Evolutionary conservation across 192 early-diverging fungal genomes (phyloP), one percentile per base, ranked within the genome.

Genomic region (Linnemannia exigua): DNA sequence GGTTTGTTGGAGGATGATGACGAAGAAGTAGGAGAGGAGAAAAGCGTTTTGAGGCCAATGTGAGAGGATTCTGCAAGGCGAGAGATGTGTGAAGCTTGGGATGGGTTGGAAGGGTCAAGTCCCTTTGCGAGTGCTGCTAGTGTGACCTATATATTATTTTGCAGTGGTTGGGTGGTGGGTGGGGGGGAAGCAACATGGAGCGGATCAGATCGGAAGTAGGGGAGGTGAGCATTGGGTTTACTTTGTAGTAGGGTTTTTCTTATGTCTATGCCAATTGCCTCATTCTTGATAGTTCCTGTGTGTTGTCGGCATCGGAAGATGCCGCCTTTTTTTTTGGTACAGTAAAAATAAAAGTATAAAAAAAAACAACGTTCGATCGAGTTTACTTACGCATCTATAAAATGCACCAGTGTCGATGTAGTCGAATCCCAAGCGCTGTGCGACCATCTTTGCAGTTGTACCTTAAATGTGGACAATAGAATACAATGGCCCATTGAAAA

Each of bases 391-490:
- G 51, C 87, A 89, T 67, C 88, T 77, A 85, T 92, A 95, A 74
- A 95, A 93, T 20, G 93, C 92, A 9, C 96, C 96, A 5, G 93
- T 92, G 80, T 97, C 96, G 72, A 96, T 94, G 78, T 97, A 96
- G 9, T 91, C 88, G 48, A 95, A 95, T 6, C 91, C 91, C 4
- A 96, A 89, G 58, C 83, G 82, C 28, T 88, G 89, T 5, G 95
- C 95, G 2, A 95, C 89, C n/a, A 90, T 85, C 77, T 92, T 91
- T 7, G 95, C 95, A 25, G 95, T 96, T 47, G 91, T 91, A 61
- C 92, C 92, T 92, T 71, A 52, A 70, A 68, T 28, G 3, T 14
- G 44, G 44, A 28, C 6, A 25, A 67, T 0, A 19, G 47, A 71
- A 46, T n/a, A n/a, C n/a, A n/a, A n/a, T n/a, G n/a, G n/a, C n/a